Percentiles rank a stretch among this genome's conserved stretches.
Conservation (phyloP, 495 filamentous ascomycete species). For the Daldinia loculata region DNA sequence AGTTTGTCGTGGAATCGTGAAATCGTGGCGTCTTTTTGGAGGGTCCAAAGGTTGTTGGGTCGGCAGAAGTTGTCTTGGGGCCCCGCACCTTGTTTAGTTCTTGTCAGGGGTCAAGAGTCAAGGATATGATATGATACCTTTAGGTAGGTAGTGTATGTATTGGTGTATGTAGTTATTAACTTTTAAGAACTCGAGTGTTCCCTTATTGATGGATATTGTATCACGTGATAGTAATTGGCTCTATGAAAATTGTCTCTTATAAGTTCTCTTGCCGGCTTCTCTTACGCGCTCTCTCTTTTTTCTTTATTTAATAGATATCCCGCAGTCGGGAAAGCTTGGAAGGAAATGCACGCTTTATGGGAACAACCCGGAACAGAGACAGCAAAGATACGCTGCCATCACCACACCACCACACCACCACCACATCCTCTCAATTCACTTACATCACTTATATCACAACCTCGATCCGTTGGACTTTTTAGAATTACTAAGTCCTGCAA, state of each 20-base stretch:
- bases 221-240: constrained; percentile 25
- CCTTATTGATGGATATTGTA: constrained; percentile 12
- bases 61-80: constrained; percentile 36
- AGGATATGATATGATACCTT: background rate
- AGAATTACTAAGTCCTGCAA: constrained; percentile 41
- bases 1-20: constrained; percentile 18
- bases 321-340: constrained; percentile 31
- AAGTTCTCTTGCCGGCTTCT: background rate
- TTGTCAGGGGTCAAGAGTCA: constrained; percentile 15
- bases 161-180: no score
- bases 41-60: constrained; percentile 27
- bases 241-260: constrained; percentile 13
- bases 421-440: constrained; percentile 20
- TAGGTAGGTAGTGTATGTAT: no score
- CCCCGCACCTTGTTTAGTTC: constrained; percentile 35
- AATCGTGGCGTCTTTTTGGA: constrained; percentile 5
- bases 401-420: constrained; percentile 6
- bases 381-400: background rate
- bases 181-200: background rate
- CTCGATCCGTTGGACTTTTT: constrained; percentile 13
- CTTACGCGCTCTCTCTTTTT: no score
- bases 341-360: constrained; percentile 22
- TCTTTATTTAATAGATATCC: constrained; percentile 12
- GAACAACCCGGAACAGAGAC: constrained; percentile 37
- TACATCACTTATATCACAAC: constrained; percentile 27